Evolutionary conservation across 169 alveolate genomes (phyloP), one percentile per base, ranked within the genome.

Genomic region (Sarcocystis neurona): DNA sequence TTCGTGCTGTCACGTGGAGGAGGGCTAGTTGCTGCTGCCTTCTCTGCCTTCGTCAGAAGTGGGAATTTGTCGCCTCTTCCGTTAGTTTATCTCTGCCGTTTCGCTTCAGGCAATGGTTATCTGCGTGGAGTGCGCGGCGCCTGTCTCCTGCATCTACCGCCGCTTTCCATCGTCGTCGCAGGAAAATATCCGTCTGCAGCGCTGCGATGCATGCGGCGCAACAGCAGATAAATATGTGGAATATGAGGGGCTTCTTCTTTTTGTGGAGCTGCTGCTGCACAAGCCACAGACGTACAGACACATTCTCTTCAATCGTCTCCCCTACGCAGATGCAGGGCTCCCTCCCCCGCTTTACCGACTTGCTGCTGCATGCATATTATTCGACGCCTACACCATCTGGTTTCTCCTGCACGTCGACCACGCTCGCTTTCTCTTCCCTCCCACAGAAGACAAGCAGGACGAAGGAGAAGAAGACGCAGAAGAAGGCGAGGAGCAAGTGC

Each of bases 111-210:
- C 46, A 18, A 72, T 72, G 82, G 82, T 72, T 48, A 37, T 87
- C 0, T 87, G 91, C 50, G 84, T 87, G 43, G 91, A 87, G 77
- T 87, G 91, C 48, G 84, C 85, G 41, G 87, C 78, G 30, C 84
- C 91, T 8, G 79, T 87, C n/a, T 50, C 70, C 41, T 75, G 63
- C n/a, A 77, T 63, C n/a, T 87, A 77, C 82, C 44, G 87, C 32
- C 80, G 50, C 43, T 77, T 58, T 43, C 85, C 86, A 0, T 77
- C 60, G 18, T 79, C 79, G 30, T 85, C 84, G 18, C 74, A 48
- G 30, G n/a, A n/a, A n/a, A 87, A 77, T 56, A 87, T 87, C 41
- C 87, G 87, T 32, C 63, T 87, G 72, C 47, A 10, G 48, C 70
- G 91, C 53, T 87, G 91, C 53, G 70, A 39, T 72, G 75, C n/a